Conservation (phyloP, 2,329 filamentous ascomycete species). For the Colletotrichum sojae region DNA sequence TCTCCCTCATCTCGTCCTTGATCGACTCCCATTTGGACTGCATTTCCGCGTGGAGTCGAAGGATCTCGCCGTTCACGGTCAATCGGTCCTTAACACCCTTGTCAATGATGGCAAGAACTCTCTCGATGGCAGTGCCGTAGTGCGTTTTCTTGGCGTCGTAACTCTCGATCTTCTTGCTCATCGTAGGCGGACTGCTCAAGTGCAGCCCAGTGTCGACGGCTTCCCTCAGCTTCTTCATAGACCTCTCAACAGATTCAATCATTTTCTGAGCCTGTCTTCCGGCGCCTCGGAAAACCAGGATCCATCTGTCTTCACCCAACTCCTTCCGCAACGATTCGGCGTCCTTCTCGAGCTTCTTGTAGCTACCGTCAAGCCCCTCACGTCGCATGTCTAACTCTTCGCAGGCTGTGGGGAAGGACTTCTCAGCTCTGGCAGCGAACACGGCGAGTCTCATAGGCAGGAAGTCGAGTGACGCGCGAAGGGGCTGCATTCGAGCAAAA, state of each 20-base stretch:
- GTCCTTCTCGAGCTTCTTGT: conserved; percentile 90
- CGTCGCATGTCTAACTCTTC: conserved; percentile 86
- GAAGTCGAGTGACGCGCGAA: conserved; percentile 94
- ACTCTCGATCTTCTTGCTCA: conserved; percentile 88
- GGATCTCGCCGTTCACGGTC: conserved; percentile 95
- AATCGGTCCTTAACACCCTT: conserved; percentile 96
- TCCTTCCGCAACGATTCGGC: conserved; percentile 91
- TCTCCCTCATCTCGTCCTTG: conserved; percentile 81
- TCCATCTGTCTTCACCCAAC: conserved; percentile 95
- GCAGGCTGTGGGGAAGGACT: conserved; percentile 89
- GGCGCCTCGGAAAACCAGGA: conserved; percentile 94
- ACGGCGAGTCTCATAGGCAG: conserved; percentile 93
- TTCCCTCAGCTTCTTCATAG: conserved; percentile 85
- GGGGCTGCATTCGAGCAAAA: conserved; percentile 94
- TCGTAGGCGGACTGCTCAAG: conserved; percentile 76
- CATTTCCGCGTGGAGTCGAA: conserved; percentile 88
- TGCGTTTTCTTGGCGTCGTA: conserved; percentile 97
- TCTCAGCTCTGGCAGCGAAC: conserved; percentile 84
- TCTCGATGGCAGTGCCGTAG: conserved; percentile 93
- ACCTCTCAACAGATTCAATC: conserved; percentile 94
- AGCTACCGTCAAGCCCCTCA: conserved; percentile 83
- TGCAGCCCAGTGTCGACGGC: conserved; percentile 82
- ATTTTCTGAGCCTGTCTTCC: conserved; percentile 95
- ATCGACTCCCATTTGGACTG: conserved; percentile 84
- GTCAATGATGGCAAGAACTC: conserved; percentile 92